These are phyloP conservation scores for Medicago arabica DNA, from an alignment of 306 rosid genomes.

Conservation along the genomic window DNA sequence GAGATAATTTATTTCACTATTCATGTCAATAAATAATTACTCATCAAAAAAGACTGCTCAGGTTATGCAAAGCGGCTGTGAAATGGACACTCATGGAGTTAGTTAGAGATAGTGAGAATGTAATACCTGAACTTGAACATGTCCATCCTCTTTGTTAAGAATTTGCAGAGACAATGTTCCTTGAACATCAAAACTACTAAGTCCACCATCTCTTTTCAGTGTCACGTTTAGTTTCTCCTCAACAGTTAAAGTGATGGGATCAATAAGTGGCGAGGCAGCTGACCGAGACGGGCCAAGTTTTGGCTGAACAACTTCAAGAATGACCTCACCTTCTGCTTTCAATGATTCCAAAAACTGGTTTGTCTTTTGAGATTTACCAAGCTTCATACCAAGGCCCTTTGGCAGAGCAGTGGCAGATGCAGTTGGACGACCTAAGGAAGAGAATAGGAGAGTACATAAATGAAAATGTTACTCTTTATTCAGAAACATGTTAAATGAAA, in stretches of 20 bases:
- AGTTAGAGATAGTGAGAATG: slow-evolving; percentile 17
- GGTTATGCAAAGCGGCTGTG: slow-evolving; percentile 4
- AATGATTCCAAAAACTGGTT: slow-evolving; percentile 90
- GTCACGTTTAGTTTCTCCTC: slow-evolving; percentile 93
- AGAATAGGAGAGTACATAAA: slow-evolving; percentile 26
- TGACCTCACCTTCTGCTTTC: slow-evolving; percentile 97
- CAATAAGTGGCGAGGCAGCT: slow-evolving; percentile 79
- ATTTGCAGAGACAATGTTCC: slow-evolving; percentile 91
- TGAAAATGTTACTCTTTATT: slow-evolving; percentile 36
- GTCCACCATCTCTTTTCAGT: slow-evolving; percentile 96
- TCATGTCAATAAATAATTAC: neutral
- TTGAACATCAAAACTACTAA: slow-evolving; percentile 90
- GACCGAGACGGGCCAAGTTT: slow-evolving; percentile 67
- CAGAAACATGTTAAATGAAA: slow-evolving; percentile 6
- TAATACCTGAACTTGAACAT: slow-evolving; percentile 88
- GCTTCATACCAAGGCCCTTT: slow-evolving; percentile 89
- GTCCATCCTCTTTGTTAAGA: slow-evolving; percentile 83
- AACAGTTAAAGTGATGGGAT: slow-evolving; percentile 87
- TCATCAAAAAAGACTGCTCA: neutral
- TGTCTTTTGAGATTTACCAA: slow-evolving; percentile 86
- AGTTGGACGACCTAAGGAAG: slow-evolving; percentile 68
- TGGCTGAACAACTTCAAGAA: slow-evolving; percentile 89
- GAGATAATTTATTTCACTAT: too few species aligned
- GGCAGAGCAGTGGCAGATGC: slow-evolving; percentile 95
- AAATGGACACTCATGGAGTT: neutral